These are phyloP conservation scores for Penicillium concentricum DNA, from an alignment of 2,329 filamentous ascomycete genomes.

Conservation along the genomic window DNA sequence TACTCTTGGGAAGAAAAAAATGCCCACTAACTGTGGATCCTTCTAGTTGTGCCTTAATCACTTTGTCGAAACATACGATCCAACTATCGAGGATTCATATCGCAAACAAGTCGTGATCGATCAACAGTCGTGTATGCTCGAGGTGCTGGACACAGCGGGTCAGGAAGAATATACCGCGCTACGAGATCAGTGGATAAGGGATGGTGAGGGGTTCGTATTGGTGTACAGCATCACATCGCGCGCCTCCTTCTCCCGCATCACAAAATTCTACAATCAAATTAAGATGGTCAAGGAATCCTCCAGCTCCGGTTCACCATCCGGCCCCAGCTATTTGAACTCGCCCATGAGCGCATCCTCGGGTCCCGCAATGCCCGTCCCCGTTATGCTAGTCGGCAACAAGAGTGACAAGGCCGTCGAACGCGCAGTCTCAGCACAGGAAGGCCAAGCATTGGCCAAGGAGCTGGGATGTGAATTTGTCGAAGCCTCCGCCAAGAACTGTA, in stretches of 20 bases:
- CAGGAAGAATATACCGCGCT: conserved; percentile 98
- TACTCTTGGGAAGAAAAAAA: too few species aligned
- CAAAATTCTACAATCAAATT: conserved; percentile 94
- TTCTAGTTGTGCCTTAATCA: conserved; percentile 87
- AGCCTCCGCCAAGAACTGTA: conserved; percentile 94
- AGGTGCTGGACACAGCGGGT: conserved; percentile 93
- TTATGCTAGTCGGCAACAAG: conserved; percentile 99
- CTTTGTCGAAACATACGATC: conserved; percentile 88
- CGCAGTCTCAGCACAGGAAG: conserved; percentile 95
- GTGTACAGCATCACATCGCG: conserved; percentile 98
- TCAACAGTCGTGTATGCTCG: conserved; percentile 91
- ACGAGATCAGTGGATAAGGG: conserved; percentile 96
- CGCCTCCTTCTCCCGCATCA: conserved; percentile 91
- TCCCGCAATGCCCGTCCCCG: conserved; percentile 69
- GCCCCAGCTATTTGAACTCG: conserved; percentile 50
- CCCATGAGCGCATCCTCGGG: conserved; percentile 48
- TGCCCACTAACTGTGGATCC: not conserved
- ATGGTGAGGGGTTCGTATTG: conserved; percentile 94
- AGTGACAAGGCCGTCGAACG: conserved; percentile 94
- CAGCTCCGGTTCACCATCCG: conserved; percentile 54
- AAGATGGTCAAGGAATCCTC: conserved; percentile 91
- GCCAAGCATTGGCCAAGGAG: conserved; percentile 84
- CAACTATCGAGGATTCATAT: conserved; percentile 68
- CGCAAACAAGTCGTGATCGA: conserved; percentile 80
- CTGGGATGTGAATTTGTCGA: conserved; percentile 96